Conservation (phyloP, 768 basidiomycete genomes). For the Pisolithus orientalis region DNA sequence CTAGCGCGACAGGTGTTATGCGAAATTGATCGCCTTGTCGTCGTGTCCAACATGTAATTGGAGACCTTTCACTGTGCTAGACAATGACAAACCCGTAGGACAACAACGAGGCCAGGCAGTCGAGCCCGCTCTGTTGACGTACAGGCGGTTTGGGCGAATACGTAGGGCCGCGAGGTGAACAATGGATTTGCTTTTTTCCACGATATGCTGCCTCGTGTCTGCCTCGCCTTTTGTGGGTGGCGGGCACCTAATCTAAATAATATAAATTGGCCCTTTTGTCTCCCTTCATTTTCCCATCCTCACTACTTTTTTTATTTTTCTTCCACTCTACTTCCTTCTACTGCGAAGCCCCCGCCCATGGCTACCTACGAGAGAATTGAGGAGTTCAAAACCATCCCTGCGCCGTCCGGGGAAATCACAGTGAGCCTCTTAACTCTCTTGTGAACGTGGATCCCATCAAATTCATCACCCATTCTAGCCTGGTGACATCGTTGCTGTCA, state of each 20-base stretch:
- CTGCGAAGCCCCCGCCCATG: constrained; percentile 27
- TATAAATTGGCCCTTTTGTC: constrained; percentile 34
- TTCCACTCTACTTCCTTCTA: constrained; percentile 20
- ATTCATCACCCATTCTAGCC: constrained; percentile 35
- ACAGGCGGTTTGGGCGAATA: constrained; percentile 3
- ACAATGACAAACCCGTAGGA: constrained; percentile 5
- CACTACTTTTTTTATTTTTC: background rate
- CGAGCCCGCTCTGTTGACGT: constrained; percentile 1
- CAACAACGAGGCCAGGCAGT: background rate
- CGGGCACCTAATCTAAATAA: constrained; percentile 48
- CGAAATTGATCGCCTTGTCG: background rate
- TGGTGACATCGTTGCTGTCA: constrained; percentile 77
- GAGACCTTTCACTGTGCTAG: background rate
- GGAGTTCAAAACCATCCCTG: constrained; percentile 18
- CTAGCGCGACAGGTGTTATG: constrained; percentile 1
- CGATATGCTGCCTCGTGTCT: constrained; percentile 42
- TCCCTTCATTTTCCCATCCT: constrained; percentile 16
- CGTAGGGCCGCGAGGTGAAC: constrained; percentile 7
- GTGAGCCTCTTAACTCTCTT: constrained; percentile 12
- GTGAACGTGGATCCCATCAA: background rate
- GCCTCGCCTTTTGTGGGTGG: constrained; percentile 38
- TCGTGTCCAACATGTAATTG: background rate
- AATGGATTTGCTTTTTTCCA: constrained; percentile 20
- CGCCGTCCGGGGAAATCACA: constrained; percentile 31
- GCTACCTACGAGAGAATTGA: constrained; percentile 30